Conservation (phyloP, 2,329 filamentous ascomycete species). For the Scedosporium boydii region DNA sequence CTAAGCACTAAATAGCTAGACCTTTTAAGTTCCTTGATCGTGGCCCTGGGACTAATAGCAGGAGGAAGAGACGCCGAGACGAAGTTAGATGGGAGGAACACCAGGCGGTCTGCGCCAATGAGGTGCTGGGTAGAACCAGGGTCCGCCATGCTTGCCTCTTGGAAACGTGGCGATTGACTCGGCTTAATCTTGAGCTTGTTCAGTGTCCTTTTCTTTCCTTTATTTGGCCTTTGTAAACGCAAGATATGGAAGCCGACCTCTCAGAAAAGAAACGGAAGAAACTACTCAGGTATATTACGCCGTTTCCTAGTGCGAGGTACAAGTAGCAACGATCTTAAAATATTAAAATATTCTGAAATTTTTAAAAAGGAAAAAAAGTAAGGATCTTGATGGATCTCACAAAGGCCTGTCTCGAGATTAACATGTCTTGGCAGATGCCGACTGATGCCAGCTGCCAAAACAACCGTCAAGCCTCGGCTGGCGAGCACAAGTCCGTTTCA, state of each 20-base stretch:
- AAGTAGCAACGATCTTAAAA: background rate
- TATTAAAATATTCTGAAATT: background rate
- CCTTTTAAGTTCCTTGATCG: too few relatives aligned
- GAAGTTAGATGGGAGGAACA: background rate
- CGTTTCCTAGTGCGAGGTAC: background rate
- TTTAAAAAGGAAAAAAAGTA: background rate
- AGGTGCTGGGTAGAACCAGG: background rate
- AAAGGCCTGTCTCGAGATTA: background rate
- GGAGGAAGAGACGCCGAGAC: background rate
- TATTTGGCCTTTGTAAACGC: too few relatives aligned
- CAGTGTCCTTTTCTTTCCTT: background rate
- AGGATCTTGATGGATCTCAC: background rate
- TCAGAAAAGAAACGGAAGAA: background rate
- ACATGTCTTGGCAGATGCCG: background rate
- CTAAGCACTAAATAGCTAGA: background rate
- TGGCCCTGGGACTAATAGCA: too few relatives aligned
- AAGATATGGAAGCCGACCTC: background rate
- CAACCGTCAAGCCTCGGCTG: background rate
- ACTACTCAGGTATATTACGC: background rate
- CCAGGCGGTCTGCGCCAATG: background rate
- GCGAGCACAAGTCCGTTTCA: background rate
- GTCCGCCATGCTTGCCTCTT: background rate
- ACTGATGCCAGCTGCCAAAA: background rate
- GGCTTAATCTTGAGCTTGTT: background rate
- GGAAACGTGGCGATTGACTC: background rate